Evolutionary conservation across 2,329 filamentous ascomycete genomes (phyloP), one percentile per base, ranked within the genome.

Genomic region (Leptographium wingfieldii): DNA sequence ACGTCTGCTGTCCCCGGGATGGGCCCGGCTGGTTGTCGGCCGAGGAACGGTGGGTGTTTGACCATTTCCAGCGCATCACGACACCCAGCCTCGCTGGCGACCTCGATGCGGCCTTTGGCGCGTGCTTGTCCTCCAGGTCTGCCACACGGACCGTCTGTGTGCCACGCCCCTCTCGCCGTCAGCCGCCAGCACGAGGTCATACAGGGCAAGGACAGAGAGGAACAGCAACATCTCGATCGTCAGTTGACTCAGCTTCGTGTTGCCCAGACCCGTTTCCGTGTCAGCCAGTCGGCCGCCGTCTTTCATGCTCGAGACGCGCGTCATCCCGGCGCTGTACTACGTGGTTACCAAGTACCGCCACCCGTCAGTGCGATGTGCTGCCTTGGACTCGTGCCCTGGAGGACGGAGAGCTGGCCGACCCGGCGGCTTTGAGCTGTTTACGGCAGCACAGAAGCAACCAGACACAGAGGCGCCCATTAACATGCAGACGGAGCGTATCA

Each of bases 151-250:
- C 66, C 65, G 12, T 64, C 67, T 27, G 64, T 69, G 29, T 66
- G 68, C 10, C 69, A 70, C 53, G 70, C 69, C 25, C 64, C 70
- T 25, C 60, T 71, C 6, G 67, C 69, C 27, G 63, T 72, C 27
- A 68, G 69, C 56, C 67, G 67, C 33, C 63, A 70, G 29, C 67
- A 69, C 59, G 67, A 82, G 67, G 79, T 79, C 64, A 70, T 82
- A 61, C 77, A 77, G 40, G 76, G 77, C 46, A 76, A 81, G 60
- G 74, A 76, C 52, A 66, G 68, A 5, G 73, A 74, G 11, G 38
- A 40, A 40, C 38, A 40, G 38, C 12, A 16, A 3, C 38, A 14
- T 14, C 38, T 40, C 38, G 12, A 40, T 14, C 12, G 38, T 4
- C 38, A 40, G 38, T 14, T 40, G 38, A 16, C 38, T 14, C 38